These are phyloP conservation scores for Chlorella vulgaris DNA, from an alignment of 139 green algal species.

Conservation along the genomic window DNA sequence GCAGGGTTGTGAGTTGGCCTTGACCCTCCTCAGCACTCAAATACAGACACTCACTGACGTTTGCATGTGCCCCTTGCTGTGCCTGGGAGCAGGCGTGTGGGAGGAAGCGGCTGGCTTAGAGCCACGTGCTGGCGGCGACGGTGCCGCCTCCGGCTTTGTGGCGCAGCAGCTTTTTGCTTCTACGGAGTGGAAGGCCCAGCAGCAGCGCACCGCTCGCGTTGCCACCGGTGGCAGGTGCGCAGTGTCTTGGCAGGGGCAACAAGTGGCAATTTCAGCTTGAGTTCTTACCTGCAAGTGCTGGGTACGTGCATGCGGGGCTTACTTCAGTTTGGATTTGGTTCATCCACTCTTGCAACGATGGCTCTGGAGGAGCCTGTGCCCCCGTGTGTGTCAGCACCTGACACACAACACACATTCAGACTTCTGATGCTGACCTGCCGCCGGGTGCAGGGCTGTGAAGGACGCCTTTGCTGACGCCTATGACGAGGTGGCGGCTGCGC, in stretches of 20 bases:
- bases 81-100: neutral
- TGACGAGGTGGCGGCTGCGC: neutral
- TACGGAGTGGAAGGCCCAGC: conserved; percentile 12
- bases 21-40: no score
- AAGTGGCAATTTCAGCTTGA: neutral
- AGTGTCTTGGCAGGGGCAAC: neutral
- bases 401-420: no score
- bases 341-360: no score
- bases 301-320: no score
- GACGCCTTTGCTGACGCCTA: conserved; percentile 31
- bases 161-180: conserved; percentile 21
- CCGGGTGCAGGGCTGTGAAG: neutral
- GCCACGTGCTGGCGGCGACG: neutral
- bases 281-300: no score
- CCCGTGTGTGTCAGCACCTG: neutral
- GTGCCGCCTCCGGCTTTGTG: neutral
- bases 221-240: conserved; percentile 23
- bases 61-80: no score
- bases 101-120: neutral
- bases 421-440: no score
- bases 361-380: no score
- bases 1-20: no score
- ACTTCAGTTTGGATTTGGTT: no score
- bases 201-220: conserved; percentile 14
- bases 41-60: no score